Evolutionary conservation across 139 green algal genomes (phyloP).

Genomic region (Micractinium sp.): DNA sequence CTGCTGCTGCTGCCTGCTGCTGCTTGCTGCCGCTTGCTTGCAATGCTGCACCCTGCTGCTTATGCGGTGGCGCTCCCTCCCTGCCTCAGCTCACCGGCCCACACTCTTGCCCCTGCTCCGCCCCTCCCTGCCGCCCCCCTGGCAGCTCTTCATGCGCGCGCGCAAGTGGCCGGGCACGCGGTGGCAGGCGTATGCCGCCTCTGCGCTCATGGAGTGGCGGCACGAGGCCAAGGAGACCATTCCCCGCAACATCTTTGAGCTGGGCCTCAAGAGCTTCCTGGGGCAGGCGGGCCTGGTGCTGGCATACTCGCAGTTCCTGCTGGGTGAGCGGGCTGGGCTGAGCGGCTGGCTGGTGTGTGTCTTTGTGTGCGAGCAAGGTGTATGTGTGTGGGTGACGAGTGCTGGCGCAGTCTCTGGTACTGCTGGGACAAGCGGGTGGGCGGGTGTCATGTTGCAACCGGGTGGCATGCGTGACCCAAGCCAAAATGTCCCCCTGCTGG

Average conservation of each 20-base stretch:
- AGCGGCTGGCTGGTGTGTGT: background rate
- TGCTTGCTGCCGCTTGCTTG: too few species aligned
- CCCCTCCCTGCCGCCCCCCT: background rate
- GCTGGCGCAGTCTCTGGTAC: background rate
- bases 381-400: too few species aligned
- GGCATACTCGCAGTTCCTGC: slow-evolving; percentile 72
- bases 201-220: slow-evolving; percentile 86
- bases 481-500: too few species aligned
- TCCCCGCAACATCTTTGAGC: slow-evolving; percentile 92
- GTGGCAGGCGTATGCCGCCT: slow-evolving; percentile 89
- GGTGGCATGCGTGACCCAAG: too few species aligned
- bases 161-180: slow-evolving; percentile 67
- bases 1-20: too few species aligned
- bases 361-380: too few species aligned
- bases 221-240: slow-evolving; percentile 70
- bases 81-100: background rate
- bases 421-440: background rate
- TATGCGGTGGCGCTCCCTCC: background rate
- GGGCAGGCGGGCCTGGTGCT: slow-evolving; percentile 76
- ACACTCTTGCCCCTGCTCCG: too few species aligned
- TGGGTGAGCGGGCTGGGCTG: slow-evolving; percentile 43
- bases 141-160: slow-evolving; percentile 83
- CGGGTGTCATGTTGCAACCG: too few species aligned
- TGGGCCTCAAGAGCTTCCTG: slow-evolving; percentile 82
- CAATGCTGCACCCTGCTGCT: background rate